phyloP scores from a whole-genome alignment of 306 rosid genomes.

The Malus fusca region DNA sequence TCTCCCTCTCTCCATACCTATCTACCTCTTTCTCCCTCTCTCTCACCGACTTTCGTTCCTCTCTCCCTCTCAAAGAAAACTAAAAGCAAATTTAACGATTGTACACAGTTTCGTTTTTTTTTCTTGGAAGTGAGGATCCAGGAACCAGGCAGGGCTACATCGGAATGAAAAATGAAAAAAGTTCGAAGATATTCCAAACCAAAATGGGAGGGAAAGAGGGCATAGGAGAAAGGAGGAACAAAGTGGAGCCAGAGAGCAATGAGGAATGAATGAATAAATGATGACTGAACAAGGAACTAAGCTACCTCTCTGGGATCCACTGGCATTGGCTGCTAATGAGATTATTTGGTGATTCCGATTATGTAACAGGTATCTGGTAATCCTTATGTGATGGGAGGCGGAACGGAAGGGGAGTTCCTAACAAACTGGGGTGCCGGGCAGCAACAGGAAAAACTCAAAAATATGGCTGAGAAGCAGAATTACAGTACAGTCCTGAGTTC shows the following conservation, averaged over 20 bases:
- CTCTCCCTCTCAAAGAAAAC: slow-evolving; percentile 15
- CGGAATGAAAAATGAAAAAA: slow-evolving; percentile 10
- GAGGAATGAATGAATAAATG: slow-evolving; percentile 88
- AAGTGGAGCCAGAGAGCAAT: slow-evolving; percentile 70
- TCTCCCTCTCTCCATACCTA: neutral
- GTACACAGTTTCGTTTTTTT: slow-evolving; percentile 27
- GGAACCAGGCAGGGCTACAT: slow-evolving; percentile 34
- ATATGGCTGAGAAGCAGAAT: slow-evolving; percentile 23
- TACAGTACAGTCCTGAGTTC: slow-evolving; percentile 27
- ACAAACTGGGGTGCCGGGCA: slow-evolving; percentile 23
- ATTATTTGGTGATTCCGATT: slow-evolving; percentile 54
- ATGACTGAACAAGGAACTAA: slow-evolving; percentile 55
- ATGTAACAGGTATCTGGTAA: slow-evolving; percentile 49
- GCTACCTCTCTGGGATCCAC: slow-evolving; percentile 57
- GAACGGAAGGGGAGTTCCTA: slow-evolving; percentile 36
- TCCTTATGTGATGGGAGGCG: slow-evolving; percentile 34
- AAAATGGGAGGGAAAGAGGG: neutral
- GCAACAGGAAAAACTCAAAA: slow-evolving; percentile 21
- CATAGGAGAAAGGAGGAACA: neutral
- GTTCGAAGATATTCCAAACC: neutral
- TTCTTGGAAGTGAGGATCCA: slow-evolving; percentile 25
- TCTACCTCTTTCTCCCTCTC: neutral
- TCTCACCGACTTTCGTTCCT: neutral
- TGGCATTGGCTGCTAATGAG: slow-evolving; percentile 41
- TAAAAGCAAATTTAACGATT: slow-evolving; percentile 35